Base-by-base conservation (phyloP, 805 yeast species). In the Candida insectalens region DNA sequence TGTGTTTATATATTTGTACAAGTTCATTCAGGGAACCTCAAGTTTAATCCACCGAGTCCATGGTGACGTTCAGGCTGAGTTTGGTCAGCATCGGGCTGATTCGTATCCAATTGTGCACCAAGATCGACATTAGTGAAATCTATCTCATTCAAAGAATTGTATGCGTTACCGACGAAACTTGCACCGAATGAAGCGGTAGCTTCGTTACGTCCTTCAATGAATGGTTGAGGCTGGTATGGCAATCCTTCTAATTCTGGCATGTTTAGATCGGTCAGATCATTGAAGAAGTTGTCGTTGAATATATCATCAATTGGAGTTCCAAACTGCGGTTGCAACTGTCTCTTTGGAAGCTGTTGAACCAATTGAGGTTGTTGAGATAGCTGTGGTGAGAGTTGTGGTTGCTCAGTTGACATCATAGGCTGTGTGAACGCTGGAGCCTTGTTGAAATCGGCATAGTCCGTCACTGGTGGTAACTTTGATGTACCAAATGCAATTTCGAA, bases 111-210 rank as follows among this genome's bases (percentile, higher is more conserved):
- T 5, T 32, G 50, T 13, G 52, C 40, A 27, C 44, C 50, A 21
- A 57, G 33, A 41, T 59, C 63, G 25, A 53, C 64, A 37, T 58
- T 57, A 6, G 64, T 59, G 37, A 58, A 59, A 41, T 59, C 64
- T 30, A 59, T 57, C 42, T 59, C 64, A 32, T 57, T 55, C 15
- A 56, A 38, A 6, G 60, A 53, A 32, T 55, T 55, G 39, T 51
- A 55, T 30, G 44, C 29, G 13, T 17, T 27, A 10, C 30, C 30
- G 2, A 27, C 35, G 19, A 32, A 32, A 13, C 23, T 31, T 12
- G 27, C 21, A 9, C 21, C 34, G 8, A 25, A 25, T 14, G 14
- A 10, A 18, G 30, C 30, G 10, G 12, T 16, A 5, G 13, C 25
- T 9, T 21, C 25, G 3, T 13, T 13, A n/a, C 17, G 30, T n/a